Evolutionary conservation across 1,284 basidiomycete genomes (phyloP), one percentile per base, ranked within the genome.

Genomic region (Austroboletus olivaceoglutinosus): DNA sequence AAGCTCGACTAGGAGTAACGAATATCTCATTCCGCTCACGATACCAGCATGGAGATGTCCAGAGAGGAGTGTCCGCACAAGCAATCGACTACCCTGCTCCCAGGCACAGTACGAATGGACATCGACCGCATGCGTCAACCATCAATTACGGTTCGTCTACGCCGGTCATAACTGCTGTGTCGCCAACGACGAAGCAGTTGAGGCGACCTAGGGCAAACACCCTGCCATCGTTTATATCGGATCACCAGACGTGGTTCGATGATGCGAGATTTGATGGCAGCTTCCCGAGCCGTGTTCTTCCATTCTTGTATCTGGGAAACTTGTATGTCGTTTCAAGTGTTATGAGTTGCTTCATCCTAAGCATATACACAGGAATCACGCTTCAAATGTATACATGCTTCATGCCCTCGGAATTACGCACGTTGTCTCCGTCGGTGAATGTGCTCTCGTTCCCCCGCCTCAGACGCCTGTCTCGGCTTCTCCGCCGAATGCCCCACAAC

Each of bases 401-500:
- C 89, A 93, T 59, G 89, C 92, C 3, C 80, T 99, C n/a, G 93
- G 93, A 39, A 97, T 99, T 63, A 96, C 93, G 1, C 95, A 98
- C 64, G 94, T 99, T 56, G 95, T 99, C 30, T 95, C 92, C 5
- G 93, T 98, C 5, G 96, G 96, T 46, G 96, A 98, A 74, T 91
- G 90, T 55, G 93, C 91, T 11, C 80, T 95, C 19, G 75, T 89
- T 2, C 88, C 89, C 2, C 86, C 86, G 12, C 72, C 81, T 1
- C 73, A 75, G 54, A 52, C 50, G 1, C 47, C 54, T 21, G 49
- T 57, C 16, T 58, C 59, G 1, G 0, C 42, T 18, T 18, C 45
- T 31, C 9, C 34, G 9, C 11, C 48, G 8, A 21, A 44, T 8
- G 34, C 58, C 16, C 29, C 53, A 19, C 47, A 42, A 11, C 23